Evolutionary conservation across 2,329 filamentous ascomycete genomes (phyloP).

Genomic region (Ceratocystis destructans): DNA sequence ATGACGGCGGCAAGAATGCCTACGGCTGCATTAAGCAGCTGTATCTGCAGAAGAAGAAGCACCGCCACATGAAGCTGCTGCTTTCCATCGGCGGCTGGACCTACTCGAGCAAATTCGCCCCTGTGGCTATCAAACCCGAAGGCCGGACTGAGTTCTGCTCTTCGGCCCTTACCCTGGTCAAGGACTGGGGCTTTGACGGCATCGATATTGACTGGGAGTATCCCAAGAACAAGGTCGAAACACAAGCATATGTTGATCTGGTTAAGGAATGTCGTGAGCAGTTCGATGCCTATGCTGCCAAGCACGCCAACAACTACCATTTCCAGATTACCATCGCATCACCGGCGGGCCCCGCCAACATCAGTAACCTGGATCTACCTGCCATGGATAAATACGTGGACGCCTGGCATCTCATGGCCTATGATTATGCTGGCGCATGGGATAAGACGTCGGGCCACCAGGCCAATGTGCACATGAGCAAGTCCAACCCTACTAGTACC

Average conservation of each 20-base stretch:
- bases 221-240: constrained; percentile 30
- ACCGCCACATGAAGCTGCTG: constrained; percentile 65
- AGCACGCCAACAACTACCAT: constrained; percentile 31
- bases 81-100: constrained; percentile 74
- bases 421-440: constrained; percentile 60
- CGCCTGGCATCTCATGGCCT: constrained; percentile 52
- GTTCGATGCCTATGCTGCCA: constrained; percentile 31
- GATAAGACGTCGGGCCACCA: constrained; percentile 49
- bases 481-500: constrained; percentile 40
- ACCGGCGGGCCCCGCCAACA: constrained; percentile 36
- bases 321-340: constrained; percentile 40
- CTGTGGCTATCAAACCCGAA: constrained; percentile 45
- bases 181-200: constrained; percentile 50
- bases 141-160: constrained; percentile 53
- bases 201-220: constrained; percentile 47
- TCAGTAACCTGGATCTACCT: constrained; percentile 36
- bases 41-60: constrained; percentile 58
- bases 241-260: constrained; percentile 31
- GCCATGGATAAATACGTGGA: constrained; percentile 46
- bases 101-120: constrained; percentile 55
- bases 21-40: constrained; percentile 71
- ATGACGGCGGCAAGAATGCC: constrained; percentile 46
- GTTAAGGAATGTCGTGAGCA: constrained; percentile 32
- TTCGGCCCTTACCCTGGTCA: constrained; percentile 53
- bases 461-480: constrained; percentile 42